Evolutionary conservation across 2,329 filamentous ascomycete genomes (phyloP), one percentile per base, ranked within the genome.

Genomic region (Cercospora sojina): DNA sequence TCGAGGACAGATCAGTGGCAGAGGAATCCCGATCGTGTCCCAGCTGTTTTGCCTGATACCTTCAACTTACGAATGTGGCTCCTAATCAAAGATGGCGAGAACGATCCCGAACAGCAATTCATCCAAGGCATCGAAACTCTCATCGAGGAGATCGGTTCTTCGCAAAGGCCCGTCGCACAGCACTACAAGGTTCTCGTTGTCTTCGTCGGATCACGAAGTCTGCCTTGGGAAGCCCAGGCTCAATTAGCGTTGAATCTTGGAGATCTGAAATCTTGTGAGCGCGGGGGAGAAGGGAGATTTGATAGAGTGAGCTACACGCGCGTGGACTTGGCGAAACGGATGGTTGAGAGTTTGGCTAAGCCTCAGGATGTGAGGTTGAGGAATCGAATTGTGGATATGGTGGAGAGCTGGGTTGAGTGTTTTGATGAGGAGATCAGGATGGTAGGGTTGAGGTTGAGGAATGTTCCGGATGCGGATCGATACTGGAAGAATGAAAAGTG

Each of bases 1-100:
- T n/a, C 69, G 4, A 65, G 71, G 13, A 70, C 67, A 10, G 35
- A 56, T 25, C 51, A 64, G 49, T 72, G 69, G 67, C 68, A 70
- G 57, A 32, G 35, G 4, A 43, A 69, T 56, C 53, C 57, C 1
- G 8, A 59, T 16, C 68, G 70, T 4, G 29, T 25, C 12, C 72
- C 72, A 5, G 29, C 49, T 5, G 51, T 71, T 9, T 62, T 74
- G 1, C 72, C 71, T 1, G 62, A 66, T 20, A 74, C 73, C 0
- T 77, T 75, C 56, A 4, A 18, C 0, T 67, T 74, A 53, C 70
- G 70, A 0, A 71, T 79, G 6, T 70, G 71, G 62, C 66, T 79
- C 2, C 66, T 78, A 1, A 29, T 27, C 18, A 12, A 29, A 49
- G 25, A 29, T 2, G 16, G 25, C n/a, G 6, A 76, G 72, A 32